These are phyloP conservation scores for Candida coquimbonensis DNA, from an alignment of 805 yeast species.

Conservation along the genomic window DNA sequence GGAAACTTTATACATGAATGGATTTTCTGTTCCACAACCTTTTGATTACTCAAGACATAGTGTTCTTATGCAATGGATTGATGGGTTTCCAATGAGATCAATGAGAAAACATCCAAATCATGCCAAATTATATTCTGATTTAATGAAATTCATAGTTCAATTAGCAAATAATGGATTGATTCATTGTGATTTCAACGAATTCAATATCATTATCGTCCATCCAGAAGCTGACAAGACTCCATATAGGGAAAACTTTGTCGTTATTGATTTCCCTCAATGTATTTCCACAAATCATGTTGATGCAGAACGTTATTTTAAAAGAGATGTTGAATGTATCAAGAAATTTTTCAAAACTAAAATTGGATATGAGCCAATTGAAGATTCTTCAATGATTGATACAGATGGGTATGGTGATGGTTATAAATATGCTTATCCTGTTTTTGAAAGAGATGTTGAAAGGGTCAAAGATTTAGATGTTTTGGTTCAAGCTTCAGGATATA, in stretches of 20 bases:
- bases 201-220: conserved; percentile 82
- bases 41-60: conserved; percentile 87
- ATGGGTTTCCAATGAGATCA: conserved; percentile 87
- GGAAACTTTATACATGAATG: conserved; percentile 64
- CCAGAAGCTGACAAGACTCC: conserved; percentile 38
- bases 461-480: conserved; percentile 67
- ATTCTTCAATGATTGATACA: conserved; percentile 63
- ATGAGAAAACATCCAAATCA: conserved; percentile 64
- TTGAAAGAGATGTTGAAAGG: conserved; percentile 69
- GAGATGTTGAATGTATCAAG: conserved; percentile 90
- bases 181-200: conserved; percentile 97
- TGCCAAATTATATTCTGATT: conserved; percentile 67
- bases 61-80: conserved; percentile 84
- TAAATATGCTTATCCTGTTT: conserved; percentile 70
- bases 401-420: conserved; percentile 81
- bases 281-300: conserved; percentile 86
- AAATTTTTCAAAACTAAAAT: conserved; percentile 76
- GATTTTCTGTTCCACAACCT: conserved; percentile 84
- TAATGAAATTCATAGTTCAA: conserved; percentile 81
- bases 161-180: conserved; percentile 85
- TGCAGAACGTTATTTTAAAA: conserved; percentile 78
- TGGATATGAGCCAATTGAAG: conserved; percentile 62
- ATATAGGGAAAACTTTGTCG: conserved; percentile 67
- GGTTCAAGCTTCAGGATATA: conserved; percentile 86
- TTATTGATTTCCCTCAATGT: conserved; percentile 98